Conservation (phyloP, 352 stramenopile species). For the Pythium sukuiense region DNA sequence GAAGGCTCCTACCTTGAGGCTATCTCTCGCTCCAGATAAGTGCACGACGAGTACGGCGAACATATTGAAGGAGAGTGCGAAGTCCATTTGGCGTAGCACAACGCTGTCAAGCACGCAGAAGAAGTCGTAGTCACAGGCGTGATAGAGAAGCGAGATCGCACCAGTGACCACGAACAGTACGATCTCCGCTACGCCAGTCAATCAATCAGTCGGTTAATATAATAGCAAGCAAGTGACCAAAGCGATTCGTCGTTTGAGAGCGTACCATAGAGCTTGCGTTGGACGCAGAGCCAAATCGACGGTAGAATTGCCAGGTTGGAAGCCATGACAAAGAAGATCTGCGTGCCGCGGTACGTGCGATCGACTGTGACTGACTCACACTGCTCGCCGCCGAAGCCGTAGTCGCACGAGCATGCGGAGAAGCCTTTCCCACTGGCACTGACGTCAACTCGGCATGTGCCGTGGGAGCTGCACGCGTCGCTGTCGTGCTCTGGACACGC, state of each 20-base stretch:
- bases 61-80: constrained; percentile 36
- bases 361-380: constrained; percentile 26
- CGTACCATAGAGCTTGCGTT: constrained; percentile 33
- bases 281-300: constrained; percentile 22
- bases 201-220: neutral
- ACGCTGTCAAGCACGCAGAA: constrained; percentile 32
- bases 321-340: constrained; percentile 31
- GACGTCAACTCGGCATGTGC: constrained; percentile 23
- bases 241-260: neutral
- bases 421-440: constrained; percentile 22
- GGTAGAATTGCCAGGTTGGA: constrained; percentile 37
- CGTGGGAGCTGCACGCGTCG: constrained; percentile 27
- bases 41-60: constrained; percentile 36
- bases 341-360: constrained; percentile 23
- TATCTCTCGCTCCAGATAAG: constrained; percentile 33
- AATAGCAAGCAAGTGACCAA: neutral
- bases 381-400: constrained; percentile 32
- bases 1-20: constrained; percentile 29
- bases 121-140: constrained; percentile 35
- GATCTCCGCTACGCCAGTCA: constrained; percentile 13
- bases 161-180: constrained; percentile 30
- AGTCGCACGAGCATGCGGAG: constrained; percentile 32
- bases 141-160: constrained; percentile 33
- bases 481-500: constrained; percentile 19
- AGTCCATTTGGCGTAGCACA: constrained; percentile 33